Evolutionary conservation across 2,329 filamentous ascomycete species (phyloP).

Genomic region (Colletotrichum lentis): DNA sequence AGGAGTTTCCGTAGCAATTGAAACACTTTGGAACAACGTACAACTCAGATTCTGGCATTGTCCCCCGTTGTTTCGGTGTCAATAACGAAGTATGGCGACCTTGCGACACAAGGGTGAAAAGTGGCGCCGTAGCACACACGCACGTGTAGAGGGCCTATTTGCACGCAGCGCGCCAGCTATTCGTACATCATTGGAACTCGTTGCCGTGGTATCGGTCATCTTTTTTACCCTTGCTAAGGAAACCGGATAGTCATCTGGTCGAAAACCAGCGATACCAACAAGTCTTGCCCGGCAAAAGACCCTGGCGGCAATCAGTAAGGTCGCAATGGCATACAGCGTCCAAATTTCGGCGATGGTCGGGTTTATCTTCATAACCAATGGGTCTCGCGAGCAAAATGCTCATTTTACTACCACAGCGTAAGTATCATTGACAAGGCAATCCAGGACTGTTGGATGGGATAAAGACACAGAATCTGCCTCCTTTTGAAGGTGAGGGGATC

Average conservation of each 20-base stretch:
- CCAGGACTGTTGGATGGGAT: too few species aligned
- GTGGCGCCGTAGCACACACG: slow-evolving; percentile 15
- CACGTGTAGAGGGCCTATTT: slow-evolving; percentile 2
- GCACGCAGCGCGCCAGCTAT: too few species aligned
- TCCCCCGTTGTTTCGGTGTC: slow-evolving; percentile 44
- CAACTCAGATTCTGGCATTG: slow-evolving; percentile 43
- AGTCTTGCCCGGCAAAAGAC: slow-evolving; percentile 47
- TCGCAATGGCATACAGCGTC: slow-evolving; percentile 48
- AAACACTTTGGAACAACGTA: not conserved
- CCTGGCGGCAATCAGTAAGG: slow-evolving; percentile 44
- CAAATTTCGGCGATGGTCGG: slow-evolving; percentile 47
- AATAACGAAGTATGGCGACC: slow-evolving; percentile 45
- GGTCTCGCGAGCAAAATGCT: too few species aligned
- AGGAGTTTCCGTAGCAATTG: not conserved
- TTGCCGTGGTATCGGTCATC: too few species aligned
- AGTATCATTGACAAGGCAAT: too few species aligned
- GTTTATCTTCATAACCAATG: slow-evolving; percentile 16
- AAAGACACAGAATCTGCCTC: too few species aligned
- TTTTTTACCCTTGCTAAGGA: slow-evolving; percentile 43
- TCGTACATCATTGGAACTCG: too few species aligned
- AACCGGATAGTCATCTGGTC: slow-evolving; percentile 48
- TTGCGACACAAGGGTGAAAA: slow-evolving; percentile 44
- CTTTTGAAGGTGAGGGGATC: too few species aligned
- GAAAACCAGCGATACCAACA: slow-evolving; percentile 46
- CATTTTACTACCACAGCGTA: too few species aligned